phyloP scores from a whole-genome alignment of 2,329 filamentous ascomycete species.

The Ascochyta viciae-villosae region DNA sequence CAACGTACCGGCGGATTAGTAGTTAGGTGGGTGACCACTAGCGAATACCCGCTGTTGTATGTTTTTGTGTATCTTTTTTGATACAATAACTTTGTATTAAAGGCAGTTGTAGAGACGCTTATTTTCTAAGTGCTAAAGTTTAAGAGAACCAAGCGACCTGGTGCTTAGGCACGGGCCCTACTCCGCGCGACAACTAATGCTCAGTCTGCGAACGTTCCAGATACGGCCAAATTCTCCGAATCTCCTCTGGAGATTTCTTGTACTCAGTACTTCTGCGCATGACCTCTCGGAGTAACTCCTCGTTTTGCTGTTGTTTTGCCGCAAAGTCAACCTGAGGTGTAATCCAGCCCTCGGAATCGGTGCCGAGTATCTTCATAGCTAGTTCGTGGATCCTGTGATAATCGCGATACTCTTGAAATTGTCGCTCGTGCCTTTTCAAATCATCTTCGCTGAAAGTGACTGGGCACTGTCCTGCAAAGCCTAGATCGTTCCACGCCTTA shows the following conservation, averaged over 20 bases:
- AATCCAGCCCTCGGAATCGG: conserved; percentile 49
- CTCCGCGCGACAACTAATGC: neutral
- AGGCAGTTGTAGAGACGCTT: no score
- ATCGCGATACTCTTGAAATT: conserved; percentile 42
- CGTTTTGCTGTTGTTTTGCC: conserved; percentile 28
- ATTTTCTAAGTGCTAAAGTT: no score
- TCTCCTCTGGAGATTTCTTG: conserved; percentile 21
- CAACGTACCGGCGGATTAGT: no score
- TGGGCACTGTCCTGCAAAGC: conserved; percentile 35
- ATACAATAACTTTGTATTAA: no score
- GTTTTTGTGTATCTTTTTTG: no score
- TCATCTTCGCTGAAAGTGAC: conserved; percentile 38
- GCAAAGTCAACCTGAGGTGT: conserved; percentile 39
- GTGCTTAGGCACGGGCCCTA: no score
- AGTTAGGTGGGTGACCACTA: no score
- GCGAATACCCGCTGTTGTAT: no score
- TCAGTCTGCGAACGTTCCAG: conserved; percentile 8
- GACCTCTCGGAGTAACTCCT: conserved; percentile 27
- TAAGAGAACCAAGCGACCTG: no score
- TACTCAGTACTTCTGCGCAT: conserved; percentile 23
- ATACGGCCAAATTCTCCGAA: conserved; percentile 30
- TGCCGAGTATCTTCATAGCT: conserved; percentile 37
- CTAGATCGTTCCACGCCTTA: conserved; percentile 34
- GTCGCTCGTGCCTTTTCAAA: conserved; percentile 32
- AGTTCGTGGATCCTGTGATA: conserved; percentile 37